Conservation (phyloP, 495 filamentous ascomycete species). For the Xylaria grammica region DNA sequence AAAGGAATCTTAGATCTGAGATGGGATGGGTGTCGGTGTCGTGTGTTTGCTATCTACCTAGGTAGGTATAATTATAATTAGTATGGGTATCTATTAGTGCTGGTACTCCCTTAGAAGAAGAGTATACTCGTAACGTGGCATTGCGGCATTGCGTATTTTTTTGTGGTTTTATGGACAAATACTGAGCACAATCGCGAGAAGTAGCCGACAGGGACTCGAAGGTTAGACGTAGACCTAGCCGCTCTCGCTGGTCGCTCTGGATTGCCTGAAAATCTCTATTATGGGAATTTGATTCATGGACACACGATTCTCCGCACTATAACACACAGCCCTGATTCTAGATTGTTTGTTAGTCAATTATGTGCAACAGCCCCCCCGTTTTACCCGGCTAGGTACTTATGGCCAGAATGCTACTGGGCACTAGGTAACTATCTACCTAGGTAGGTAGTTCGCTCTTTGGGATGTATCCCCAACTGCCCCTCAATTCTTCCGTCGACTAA, state of each 20-base stretch:
- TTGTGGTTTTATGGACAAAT: no score
- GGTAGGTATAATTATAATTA: background rate
- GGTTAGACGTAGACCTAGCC: background rate
- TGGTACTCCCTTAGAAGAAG: no score
- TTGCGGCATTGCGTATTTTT: no score
- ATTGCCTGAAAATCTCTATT: background rate
- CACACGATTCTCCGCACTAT: constrained; percentile 19
- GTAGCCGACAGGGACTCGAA: no score
- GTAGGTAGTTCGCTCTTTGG: constrained; percentile 9
- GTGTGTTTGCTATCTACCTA: no score
- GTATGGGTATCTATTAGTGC: no score
- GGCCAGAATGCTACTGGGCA: background rate
- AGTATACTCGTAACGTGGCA: no score
- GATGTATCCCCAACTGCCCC: constrained; percentile 38
- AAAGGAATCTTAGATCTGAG: no score
- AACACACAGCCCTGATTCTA: background rate
- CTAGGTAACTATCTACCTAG: background rate
- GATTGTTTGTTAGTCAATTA: background rate
- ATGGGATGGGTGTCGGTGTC: no score
- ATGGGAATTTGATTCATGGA: constrained; percentile 23
- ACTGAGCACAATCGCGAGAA: no score
- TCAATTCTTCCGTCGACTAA: constrained; percentile 42
- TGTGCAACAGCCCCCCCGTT: background rate
- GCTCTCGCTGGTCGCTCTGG: background rate
- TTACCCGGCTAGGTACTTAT: constrained; percentile 13